These are phyloP conservation scores for Colletotrichum shisoi DNA, from an alignment of 2,329 filamentous ascomycete genomes.

Conservation along the genomic window DNA sequence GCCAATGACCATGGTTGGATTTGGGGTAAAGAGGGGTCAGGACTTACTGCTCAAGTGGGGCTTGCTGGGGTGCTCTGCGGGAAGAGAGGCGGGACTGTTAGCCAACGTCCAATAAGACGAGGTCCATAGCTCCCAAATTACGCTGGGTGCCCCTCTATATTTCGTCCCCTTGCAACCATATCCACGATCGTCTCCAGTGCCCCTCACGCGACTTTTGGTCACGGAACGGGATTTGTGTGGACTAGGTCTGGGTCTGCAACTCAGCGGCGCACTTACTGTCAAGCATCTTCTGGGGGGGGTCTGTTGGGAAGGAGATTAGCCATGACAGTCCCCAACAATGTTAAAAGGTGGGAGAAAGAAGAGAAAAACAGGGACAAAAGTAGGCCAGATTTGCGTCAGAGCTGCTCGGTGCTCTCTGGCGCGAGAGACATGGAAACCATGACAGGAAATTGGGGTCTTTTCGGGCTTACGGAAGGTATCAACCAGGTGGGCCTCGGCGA, in stretches of 20 bases:
- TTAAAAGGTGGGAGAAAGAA: not conserved
- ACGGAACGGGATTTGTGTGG: conserved; percentile 8
- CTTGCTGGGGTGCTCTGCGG: conserved; percentile 72
- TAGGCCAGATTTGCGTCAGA: not conserved
- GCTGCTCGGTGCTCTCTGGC: conserved; percentile 14
- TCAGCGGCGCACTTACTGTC: conserved; percentile 62
- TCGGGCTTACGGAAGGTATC: conserved; percentile 71
- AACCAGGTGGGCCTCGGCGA: conserved; percentile 78
- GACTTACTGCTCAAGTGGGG: conserved; percentile 70
- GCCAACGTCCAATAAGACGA: conserved; percentile 32
- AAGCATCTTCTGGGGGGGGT: conserved; percentile 72
- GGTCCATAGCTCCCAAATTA: conserved; percentile 19
- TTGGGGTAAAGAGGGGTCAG: conserved; percentile 37
- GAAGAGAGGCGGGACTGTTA: conserved; percentile 49
- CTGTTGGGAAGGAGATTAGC: conserved; percentile 48
- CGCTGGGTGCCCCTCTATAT: conserved; percentile 30
- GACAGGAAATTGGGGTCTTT: conserved; percentile 30
- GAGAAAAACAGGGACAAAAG: not conserved
- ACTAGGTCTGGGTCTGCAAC: conserved; percentile 22
- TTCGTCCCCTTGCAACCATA: conserved; percentile 10
- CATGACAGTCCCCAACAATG: conserved; percentile 30
- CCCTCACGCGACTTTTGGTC: conserved; percentile 37
- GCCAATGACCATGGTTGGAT: conserved; percentile 29
- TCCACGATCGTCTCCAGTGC: conserved; percentile 31
- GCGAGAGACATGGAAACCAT: conserved; percentile 1